Conservation (phyloP, 139 green algal species). For the Astrephomene gubernaculifera region DNA sequence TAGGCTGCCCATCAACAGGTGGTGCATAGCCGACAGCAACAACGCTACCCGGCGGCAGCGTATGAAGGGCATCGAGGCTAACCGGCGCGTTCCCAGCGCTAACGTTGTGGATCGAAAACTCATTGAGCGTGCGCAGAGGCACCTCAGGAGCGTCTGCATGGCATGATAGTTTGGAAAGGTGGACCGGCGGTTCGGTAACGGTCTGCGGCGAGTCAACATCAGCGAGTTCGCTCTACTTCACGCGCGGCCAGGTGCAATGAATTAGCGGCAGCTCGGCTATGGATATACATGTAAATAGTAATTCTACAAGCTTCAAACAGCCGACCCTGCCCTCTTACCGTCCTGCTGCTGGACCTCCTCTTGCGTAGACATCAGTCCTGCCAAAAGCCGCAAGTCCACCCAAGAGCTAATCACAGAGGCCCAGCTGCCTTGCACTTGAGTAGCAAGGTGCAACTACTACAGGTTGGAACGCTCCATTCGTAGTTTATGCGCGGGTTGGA, state of each 20-base stretch:
- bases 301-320: too few relatives aligned
- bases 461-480: conserved; percentile 9
- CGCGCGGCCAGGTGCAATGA: too few relatives aligned
- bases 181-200: background rate
- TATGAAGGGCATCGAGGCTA: background rate
- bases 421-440: background rate
- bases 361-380: conserved; percentile 11
- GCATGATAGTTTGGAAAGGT: background rate
- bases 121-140: conserved; percentile 25
- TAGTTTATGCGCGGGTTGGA: background rate
- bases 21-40: conserved; percentile 13
- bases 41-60: conserved; percentile 22
- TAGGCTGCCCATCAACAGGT: conserved; percentile 4
- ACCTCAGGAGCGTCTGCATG: conserved; percentile 8
- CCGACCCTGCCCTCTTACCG: background rate
- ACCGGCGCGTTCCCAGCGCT: conserved; percentile 12
- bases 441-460: background rate
- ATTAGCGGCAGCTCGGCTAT: too few relatives aligned
- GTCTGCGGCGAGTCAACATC: conserved; percentile 27
- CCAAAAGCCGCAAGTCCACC: background rate
- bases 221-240: conserved; percentile 8
- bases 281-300: too few relatives aligned
- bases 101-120: conserved; percentile 30
- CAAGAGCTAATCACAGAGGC: background rate
- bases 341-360: conserved; percentile 1